A percentile compares a stretch with the other conserved stretches of the same genome.
Conservation (phyloP, 2,329 filamentous ascomycete species). For the Fusarium papillatum region DNA sequence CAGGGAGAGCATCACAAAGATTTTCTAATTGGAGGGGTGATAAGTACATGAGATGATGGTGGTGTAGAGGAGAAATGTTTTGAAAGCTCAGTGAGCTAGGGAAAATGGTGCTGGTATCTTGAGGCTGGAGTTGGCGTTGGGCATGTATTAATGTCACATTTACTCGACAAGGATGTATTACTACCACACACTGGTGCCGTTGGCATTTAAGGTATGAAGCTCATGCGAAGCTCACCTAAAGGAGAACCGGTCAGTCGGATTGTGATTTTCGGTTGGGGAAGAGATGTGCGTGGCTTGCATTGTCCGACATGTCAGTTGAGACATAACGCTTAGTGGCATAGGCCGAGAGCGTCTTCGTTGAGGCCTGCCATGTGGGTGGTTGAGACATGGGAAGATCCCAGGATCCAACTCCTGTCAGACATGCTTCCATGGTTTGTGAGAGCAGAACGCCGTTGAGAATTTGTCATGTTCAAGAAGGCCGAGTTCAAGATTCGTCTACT, state of each 20-base stretch:
- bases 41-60: neutral
- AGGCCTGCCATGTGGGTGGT: neutral
- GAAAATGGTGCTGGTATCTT: neutral
- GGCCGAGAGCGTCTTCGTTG: neutral
- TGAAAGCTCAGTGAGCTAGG: slow-evolving; percentile 16
- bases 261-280: neutral
- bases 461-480: neutral
- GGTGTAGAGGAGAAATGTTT: neutral
- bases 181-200: neutral
- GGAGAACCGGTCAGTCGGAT: neutral
- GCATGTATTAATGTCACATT: slow-evolving; percentile 16
- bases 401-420: neutral
- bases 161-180: neutral
- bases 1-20: slow-evolving; percentile 71
- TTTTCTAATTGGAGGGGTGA: slow-evolving; percentile 47
- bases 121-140: slow-evolving; percentile 5
- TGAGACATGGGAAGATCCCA: neutral
- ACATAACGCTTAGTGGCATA: neutral
- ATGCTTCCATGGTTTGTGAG: neutral
- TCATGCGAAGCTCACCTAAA: neutral
- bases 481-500: neutral
- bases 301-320: neutral
- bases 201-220: neutral
- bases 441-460: neutral
- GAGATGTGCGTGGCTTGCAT: neutral